Evolutionary conservation across 2,329 filamentous ascomycete species (phyloP).

Genomic region (Cladosporium oxysporum): DNA sequence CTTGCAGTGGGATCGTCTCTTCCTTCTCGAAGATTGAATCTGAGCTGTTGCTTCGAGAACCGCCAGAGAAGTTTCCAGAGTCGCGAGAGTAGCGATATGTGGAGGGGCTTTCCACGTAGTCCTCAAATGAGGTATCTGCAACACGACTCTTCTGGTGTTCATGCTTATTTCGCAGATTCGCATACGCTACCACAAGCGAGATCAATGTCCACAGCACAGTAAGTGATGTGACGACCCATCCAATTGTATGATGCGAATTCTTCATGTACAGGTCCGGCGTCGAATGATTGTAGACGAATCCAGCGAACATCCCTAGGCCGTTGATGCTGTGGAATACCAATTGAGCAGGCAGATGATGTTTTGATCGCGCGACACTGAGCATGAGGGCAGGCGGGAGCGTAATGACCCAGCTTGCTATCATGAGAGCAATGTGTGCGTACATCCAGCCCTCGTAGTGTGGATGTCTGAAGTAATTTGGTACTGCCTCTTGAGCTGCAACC

Average conservation of each 20-base stretch:
- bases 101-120: slow-evolving; percentile 28
- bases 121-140: slow-evolving; percentile 25
- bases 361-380: slow-evolving; percentile 79
- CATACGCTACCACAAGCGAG: slow-evolving; percentile 63
- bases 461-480: slow-evolving; percentile 62
- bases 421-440: slow-evolving; percentile 68
- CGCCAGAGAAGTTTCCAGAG: slow-evolving; percentile 33
- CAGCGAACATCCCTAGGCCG: slow-evolving; percentile 62
- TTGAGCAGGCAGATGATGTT: slow-evolving; percentile 69
- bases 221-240: slow-evolving; percentile 79
- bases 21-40: slow-evolving; percentile 32
- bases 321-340: slow-evolving; percentile 53
- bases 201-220: slow-evolving; percentile 70
- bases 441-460: slow-evolving; percentile 58
- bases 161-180: slow-evolving; percentile 21
- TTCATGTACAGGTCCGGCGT: slow-evolving; percentile 85
- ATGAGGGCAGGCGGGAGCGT: slow-evolving; percentile 77
- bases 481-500: not conserved
- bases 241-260: slow-evolving; percentile 85
- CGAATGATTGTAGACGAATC: slow-evolving; percentile 72
- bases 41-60: slow-evolving; percentile 36
- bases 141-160: slow-evolving; percentile 31
- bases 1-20: slow-evolving; percentile 16
- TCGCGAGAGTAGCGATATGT: slow-evolving; percentile 45
- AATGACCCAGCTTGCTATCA: slow-evolving; percentile 72